Conservation (phyloP, 305 asterid species). For the Striga hermonthica region DNA sequence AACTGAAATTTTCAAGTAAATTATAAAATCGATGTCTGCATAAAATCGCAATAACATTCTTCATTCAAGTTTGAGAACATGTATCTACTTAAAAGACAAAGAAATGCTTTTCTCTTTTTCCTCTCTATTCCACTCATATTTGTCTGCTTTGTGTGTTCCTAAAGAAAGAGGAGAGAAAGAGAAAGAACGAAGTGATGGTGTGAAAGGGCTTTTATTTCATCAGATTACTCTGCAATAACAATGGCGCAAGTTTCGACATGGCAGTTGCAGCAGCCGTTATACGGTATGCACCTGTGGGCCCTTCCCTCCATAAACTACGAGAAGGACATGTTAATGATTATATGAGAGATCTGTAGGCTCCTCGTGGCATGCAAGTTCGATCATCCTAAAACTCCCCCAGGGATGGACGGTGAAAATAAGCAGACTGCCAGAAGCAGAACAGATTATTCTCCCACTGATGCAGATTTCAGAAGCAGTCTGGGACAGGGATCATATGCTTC, state of each 20-base stretch:
- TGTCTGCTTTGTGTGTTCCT: no score
- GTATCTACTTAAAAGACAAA: no score
- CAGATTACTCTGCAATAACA: no score
- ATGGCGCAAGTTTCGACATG: constrained; percentile 52
- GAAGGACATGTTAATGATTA: constrained; percentile 80
- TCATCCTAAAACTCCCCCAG: constrained; percentile 56
- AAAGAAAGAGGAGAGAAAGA: no score
- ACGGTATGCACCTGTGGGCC: constrained; percentile 93
- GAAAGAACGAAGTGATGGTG: no score
- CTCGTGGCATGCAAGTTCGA: constrained; percentile 43
- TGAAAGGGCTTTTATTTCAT: no score
- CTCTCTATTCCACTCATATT: no score
- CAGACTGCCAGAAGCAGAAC: constrained; percentile 47
- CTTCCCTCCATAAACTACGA: constrained; percentile 97
- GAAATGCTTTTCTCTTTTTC: no score
- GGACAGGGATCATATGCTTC: constrained; percentile 41
- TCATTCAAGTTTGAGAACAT: no score
- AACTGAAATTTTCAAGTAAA: no score
- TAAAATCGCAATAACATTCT: no score
- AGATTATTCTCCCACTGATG: constrained; percentile 42
- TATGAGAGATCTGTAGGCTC: constrained; percentile 70
- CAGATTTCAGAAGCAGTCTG: constrained; percentile 37
- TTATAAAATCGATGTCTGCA: no score
- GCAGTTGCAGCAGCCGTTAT: constrained; percentile 65
- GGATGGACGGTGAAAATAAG: constrained; percentile 41